Evolutionary conservation across 2,329 filamentous ascomycete species (phyloP), one percentile per base, ranked within the genome.

Genomic region (Penicillium aurantiogriseum): DNA sequence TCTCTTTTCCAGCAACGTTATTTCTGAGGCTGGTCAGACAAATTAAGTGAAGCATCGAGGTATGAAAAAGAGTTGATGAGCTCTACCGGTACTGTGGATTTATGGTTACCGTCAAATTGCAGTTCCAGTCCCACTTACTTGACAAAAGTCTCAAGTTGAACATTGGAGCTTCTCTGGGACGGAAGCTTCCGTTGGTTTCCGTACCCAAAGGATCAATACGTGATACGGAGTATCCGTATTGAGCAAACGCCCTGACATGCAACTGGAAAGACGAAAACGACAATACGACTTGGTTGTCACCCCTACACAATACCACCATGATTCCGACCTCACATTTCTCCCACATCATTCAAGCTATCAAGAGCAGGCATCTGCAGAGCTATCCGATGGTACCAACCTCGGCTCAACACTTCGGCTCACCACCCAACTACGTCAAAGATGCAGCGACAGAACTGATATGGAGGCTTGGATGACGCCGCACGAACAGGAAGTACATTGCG

Each of bases 401-500:
- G 23, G 21, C 39, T 23, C 27, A 21, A 31, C 11, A 31, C 27
- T 7, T 40, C 19, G 23, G 11, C 19, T 21, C 27, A 15, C 13
- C n/a, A 21, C 11, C 11, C 11, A 15, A 21, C 43, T 21, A 21
- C 11, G 23, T 23, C 43, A 21, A 35, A 35, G 3, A 25, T 2
- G 15, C 25, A n/a, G 15, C 15, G 19, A n/a, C 17, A 23, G 19
- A 25, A 25, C 8, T 36, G 45, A 17, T 15, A n/a, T 48, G 15
- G 5, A 36, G 27, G 9, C 2, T 25, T 15, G 5, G 5, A n/a
- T 0, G 11, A 33, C 11, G 15, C 9, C 27, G 4, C 3, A 6
- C 5, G 1, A 35, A 35, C n/a, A 17, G 5, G 6, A 9, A 5
- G 6, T 1, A 10, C 5, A 11, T 6, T 8, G 1, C 6, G 6